Conservation (phyloP, 192 early-diverging fungal species). For the Diversispora eburnea region DNA sequence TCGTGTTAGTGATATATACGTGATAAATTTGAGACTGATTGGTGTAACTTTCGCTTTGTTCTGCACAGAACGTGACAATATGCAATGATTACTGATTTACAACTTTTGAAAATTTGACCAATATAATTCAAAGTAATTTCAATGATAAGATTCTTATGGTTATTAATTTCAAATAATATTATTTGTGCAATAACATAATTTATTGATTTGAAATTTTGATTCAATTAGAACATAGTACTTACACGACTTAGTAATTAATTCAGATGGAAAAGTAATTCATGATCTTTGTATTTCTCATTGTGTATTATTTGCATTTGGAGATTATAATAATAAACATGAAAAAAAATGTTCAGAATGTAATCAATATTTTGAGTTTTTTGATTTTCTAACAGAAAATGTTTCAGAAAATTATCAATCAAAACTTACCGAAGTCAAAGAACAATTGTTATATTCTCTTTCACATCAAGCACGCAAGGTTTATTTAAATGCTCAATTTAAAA, state of each 20-base stretch:
- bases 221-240: too few species aligned
- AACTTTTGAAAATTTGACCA: too few species aligned
- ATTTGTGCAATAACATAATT: too few species aligned
- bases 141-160: too few species aligned
- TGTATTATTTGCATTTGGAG: not conserved
- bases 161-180: too few species aligned
- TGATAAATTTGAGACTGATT: too few species aligned
- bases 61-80: too few species aligned
- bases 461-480: not conserved
- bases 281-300: not conserved
- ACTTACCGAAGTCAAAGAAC: not conserved
- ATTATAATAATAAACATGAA: not conserved
- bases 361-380: not conserved
- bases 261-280: not conserved
- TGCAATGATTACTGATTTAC: too few species aligned
- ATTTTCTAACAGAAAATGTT: not conserved
- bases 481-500: slow-evolving; percentile 4
- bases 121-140: too few species aligned
- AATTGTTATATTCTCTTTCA: slow-evolving; percentile 5
- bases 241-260: not conserved
- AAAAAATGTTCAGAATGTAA: not conserved
- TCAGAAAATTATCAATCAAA: not conserved
- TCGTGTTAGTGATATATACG: too few species aligned
- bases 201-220: too few species aligned
- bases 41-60: too few species aligned